Evolutionary conservation across 345 rosid genomes (phyloP).

Genomic region (Gossypium turneri): DNA sequence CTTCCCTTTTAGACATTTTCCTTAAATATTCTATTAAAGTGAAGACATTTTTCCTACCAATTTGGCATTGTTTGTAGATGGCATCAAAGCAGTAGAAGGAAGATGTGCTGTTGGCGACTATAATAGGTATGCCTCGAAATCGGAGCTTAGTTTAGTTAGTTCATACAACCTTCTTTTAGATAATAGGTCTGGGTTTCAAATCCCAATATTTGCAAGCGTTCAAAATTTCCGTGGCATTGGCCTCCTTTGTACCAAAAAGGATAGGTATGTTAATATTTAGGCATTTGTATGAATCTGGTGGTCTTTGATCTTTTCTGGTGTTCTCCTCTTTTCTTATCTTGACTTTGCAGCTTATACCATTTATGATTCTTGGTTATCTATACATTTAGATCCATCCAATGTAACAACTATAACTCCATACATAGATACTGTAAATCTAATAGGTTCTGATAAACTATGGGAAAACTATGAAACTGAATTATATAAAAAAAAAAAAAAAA

Average conservation of each 20-base stretch:
- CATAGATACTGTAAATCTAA: neutral
- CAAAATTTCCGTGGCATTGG: neutral
- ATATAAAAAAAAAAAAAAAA: neutral
- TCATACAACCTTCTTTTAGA: neutral
- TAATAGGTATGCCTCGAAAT: conserved; percentile 35
- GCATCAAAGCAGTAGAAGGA: conserved; percentile 72
- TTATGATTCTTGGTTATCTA: neutral
- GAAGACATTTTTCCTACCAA: neutral
- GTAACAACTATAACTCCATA: neutral
- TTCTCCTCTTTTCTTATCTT: neutral
- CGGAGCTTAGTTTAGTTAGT: neutral
- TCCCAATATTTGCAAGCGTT: neutral
- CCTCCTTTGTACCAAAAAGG: neutral
- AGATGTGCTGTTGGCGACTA: conserved; percentile 73
- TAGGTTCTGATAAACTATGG: neutral
- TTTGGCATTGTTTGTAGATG: conserved; percentile 42
- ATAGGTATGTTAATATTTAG: conserved; percentile 29
- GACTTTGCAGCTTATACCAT: neutral
- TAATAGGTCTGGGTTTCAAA: neutral
- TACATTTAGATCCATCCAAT: neutral
- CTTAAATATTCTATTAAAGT: neutral
- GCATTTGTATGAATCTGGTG: neutral
- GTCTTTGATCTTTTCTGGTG: neutral
- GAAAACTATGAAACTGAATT: neutral
- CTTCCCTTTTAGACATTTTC: neutral